phyloP scores from a whole-genome alignment of 2,329 filamentous ascomycete species.

The Onygenales sp. region DNA sequence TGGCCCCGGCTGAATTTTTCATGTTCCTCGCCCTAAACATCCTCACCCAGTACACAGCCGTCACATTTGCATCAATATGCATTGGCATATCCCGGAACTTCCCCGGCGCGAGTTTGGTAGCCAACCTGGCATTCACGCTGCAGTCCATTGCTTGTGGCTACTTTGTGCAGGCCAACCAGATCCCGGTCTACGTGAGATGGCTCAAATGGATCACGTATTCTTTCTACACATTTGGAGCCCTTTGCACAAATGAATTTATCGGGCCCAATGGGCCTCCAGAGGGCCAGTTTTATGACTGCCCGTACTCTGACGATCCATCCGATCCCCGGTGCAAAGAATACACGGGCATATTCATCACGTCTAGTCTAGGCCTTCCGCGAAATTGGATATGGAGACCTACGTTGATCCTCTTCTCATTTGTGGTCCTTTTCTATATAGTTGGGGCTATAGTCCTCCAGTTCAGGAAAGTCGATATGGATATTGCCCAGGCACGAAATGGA shows the following conservation, averaged over 20 bases:
- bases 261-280: conserved; percentile 27
- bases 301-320: conserved; percentile 48
- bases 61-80: conserved; percentile 61
- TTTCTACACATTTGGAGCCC: conserved; percentile 58
- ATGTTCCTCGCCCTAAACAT: conserved; percentile 61
- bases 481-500: conserved; percentile 51
- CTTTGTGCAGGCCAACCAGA: conserved; percentile 63
- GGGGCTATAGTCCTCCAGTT: conserved; percentile 56
- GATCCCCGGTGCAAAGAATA: conserved; percentile 61
- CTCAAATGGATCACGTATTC: conserved; percentile 44
- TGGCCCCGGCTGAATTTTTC: conserved; percentile 56
- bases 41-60: conserved; percentile 62
- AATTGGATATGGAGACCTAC: conserved; percentile 62
- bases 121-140: conserved; percentile 62
- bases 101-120: conserved; percentile 60
- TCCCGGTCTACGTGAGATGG: conserved; percentile 71
- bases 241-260: conserved; percentile 62
- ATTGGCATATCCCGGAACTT: conserved; percentile 59
- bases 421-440: conserved; percentile 51
- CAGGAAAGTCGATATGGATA: conserved; percentile 58
- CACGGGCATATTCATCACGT: conserved; percentile 59
- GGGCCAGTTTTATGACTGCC: conserved; percentile 64
- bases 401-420: conserved; percentile 52
- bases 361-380: conserved; percentile 56
- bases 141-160: conserved; percentile 68